Evolutionary conservation across 768 basidiomycete species (phyloP).

Genomic region (Gloeophyllum trabeum): DNA sequence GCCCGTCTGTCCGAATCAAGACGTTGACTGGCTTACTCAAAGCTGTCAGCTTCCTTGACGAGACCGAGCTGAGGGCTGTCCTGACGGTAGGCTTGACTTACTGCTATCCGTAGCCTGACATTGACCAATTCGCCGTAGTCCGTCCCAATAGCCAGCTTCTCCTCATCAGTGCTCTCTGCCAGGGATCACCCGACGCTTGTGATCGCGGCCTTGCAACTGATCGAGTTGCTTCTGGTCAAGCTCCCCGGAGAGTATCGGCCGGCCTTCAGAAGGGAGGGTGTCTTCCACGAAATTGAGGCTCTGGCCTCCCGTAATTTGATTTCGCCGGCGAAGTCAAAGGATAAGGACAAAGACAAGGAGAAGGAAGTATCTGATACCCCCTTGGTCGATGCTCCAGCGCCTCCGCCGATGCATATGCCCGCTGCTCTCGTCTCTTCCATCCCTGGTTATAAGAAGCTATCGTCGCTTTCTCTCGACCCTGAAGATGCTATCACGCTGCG

Average conservation of each 20-base stretch:
- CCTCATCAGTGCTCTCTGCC: slow-evolving; percentile 87
- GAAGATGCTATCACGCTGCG: slow-evolving; percentile 89
- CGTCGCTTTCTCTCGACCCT: slow-evolving; percentile 62
- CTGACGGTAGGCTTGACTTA: slow-evolving; percentile 52
- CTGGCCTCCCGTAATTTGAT: slow-evolving; percentile 56
- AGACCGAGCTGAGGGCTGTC: slow-evolving; percentile 63
- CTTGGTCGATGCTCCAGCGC: slow-evolving; percentile 22
- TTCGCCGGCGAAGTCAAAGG: slow-evolving; percentile 36
- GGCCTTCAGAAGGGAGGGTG: slow-evolving; percentile 89
- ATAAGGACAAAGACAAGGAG: slow-evolving; percentile 30
- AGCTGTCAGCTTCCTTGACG: slow-evolving; percentile 81
- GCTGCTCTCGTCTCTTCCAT: slow-evolving; percentile 31
- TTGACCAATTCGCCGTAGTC: slow-evolving; percentile 33
- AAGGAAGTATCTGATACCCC: slow-evolving; percentile 17
- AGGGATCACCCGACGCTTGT: slow-evolving; percentile 84
- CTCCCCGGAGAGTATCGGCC: slow-evolving; percentile 78
- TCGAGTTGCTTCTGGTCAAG: slow-evolving; percentile 82
- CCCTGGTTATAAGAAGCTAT: slow-evolving; percentile 59
- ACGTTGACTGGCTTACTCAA: slow-evolving; percentile 83
- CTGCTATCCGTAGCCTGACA: too few relatives aligned
- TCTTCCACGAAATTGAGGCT: slow-evolving; percentile 86
- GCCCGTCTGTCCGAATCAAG: slow-evolving; percentile 77
- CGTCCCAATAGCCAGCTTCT: slow-evolving; percentile 92
- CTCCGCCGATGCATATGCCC: slow-evolving; percentile 23
- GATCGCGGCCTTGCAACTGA: slow-evolving; percentile 83